phyloP scores from a whole-genome alignment of 1,284 basidiomycete genomes.

The Fomitopsis pinicola region DNA sequence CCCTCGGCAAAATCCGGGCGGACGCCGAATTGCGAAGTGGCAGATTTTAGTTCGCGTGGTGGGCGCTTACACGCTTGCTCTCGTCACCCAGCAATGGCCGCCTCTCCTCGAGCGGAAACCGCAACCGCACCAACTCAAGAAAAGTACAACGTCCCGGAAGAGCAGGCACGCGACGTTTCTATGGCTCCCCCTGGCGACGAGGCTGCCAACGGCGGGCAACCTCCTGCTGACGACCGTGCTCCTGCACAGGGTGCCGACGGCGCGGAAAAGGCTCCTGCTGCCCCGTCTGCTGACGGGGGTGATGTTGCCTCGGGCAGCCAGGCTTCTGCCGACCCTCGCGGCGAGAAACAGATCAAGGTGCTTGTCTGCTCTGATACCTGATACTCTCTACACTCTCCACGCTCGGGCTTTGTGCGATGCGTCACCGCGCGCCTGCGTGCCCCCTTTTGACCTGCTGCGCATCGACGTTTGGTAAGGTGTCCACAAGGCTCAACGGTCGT shows the following conservation, averaged over 20 bases:
- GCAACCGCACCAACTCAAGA: constrained; percentile 31
- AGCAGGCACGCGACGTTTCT: constrained; percentile 35
- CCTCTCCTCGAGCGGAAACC: constrained; percentile 38
- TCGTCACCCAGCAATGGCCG: constrained; percentile 38
- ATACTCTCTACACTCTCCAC: constrained; percentile 18
- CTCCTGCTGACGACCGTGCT: constrained; percentile 27
- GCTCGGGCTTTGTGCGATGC: constrained; percentile 22
- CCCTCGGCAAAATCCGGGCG: not conserved
- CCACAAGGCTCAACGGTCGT: not conserved
- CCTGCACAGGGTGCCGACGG: constrained; percentile 40
- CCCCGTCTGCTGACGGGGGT: constrained; percentile 17
- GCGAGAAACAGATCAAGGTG: constrained; percentile 86
- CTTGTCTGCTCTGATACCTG: constrained; percentile 65
- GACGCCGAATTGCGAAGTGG: not conserved
- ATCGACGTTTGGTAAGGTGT: not conserved
- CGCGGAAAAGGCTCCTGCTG: constrained; percentile 41
- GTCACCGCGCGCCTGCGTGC: constrained; percentile 5
- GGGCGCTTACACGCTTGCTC: not conserved
- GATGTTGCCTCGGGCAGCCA: constrained; percentile 16
- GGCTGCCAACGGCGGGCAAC: constrained; percentile 41
- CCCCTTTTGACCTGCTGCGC: not conserved
- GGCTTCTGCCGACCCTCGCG: constrained; percentile 42
- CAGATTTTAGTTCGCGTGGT: not conserved
- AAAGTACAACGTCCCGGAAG: constrained; percentile 52
- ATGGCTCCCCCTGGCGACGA: constrained; percentile 44